Base-by-base conservation (phyloP, 805 yeast genomes). In the Candida bentonensis region DNA sequence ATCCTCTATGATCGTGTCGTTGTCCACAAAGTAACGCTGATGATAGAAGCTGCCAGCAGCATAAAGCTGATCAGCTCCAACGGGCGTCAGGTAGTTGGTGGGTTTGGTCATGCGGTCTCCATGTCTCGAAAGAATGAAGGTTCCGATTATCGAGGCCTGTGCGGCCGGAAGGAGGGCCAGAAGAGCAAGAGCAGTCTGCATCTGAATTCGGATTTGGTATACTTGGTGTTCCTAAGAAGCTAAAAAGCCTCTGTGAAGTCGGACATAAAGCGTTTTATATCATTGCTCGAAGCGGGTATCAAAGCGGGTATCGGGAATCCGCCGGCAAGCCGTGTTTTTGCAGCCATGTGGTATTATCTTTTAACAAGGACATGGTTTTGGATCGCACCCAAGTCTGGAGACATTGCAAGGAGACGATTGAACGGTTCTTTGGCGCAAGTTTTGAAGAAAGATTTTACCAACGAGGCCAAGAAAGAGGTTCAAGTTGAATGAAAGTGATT, bases 31-130 rank as follows among this genome's bases (percentile, higher is more conserved):
- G 53, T 71, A 71, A 48, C 75, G 62, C 46, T 66, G 55, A 46
- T 70, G 59, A 57, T 58, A 65, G 52, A 61, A 67, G 26, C 53
- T 49, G 39, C 76, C 76, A 15, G 64, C 56, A n/a, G 49, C 55
- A 43, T 52, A 58, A 50, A 63, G 69, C 43, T 60, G 55, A 20
- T 43, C 45, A 7, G 70, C 67, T 47, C 76, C 76, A 15, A 61
- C 45, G n/a, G 72, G 67, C 22, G 73, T 67, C 42, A 70, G 55
- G 42, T 62, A 55, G 33, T 52, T 54, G 4, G 72, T 66, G 15
- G 74, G 75, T 48, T 71, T 70, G 27, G 66, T 58, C 41, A 67
- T 61, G 49, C 76, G 62, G 52, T 71, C 76, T 44, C 71, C 72
- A 54, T 70, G 75, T 49, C 76, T 62, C 30, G 70, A 70, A 49